Percentiles rank a stretch among this genome's conserved stretches.
These are phyloP conservation scores for Rhynchospora breviuscula DNA, from an alignment of 176 grass and related monocot species.

Conservation along the genomic window DNA sequence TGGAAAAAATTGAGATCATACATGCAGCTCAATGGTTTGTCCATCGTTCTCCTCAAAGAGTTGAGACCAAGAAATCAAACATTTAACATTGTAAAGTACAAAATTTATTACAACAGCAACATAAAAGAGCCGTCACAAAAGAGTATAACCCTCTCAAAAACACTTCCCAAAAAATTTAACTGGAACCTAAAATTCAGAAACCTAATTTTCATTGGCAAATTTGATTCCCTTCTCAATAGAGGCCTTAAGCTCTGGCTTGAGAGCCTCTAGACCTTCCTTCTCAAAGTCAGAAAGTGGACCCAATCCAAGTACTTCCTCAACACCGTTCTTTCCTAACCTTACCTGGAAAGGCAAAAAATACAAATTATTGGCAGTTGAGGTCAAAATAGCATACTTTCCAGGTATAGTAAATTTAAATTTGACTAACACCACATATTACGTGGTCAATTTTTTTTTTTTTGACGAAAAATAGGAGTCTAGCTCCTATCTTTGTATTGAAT, in stretches of 20 bases:
- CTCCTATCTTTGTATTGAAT: too few relatives aligned
- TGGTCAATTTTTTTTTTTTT: neutral
- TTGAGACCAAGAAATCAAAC: neutral
- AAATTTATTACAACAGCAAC: slow-evolving; percentile 21
- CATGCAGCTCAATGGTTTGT: neutral
- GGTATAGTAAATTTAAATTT: neutral
- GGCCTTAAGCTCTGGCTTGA: slow-evolving; percentile 67
- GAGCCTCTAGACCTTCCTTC: slow-evolving; percentile 64
- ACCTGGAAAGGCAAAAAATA: slow-evolving; percentile 46
- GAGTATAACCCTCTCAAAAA: slow-evolving; percentile 28
- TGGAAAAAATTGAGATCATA: neutral
- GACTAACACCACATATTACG: neutral
- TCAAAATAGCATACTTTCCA: neutral
- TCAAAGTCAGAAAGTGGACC: slow-evolving; percentile 41
- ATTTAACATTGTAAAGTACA: slow-evolving; percentile 4
- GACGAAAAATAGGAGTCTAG: too few relatives aligned
- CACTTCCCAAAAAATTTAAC: slow-evolving; percentile 30
- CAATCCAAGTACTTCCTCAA: slow-evolving; percentile 41
- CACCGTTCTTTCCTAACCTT: slow-evolving; percentile 74
- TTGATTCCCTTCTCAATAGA: slow-evolving; percentile 93
- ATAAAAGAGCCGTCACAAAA: slow-evolving; percentile 7
- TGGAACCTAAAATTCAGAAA: slow-evolving; percentile 12
- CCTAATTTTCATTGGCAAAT: slow-evolving; percentile 41
- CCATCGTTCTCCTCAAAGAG: neutral
- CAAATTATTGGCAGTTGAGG: neutral